A percentile compares a stretch with the other conserved stretches of the same genome.
Evolutionary conservation across 495 filamentous ascomycete genomes (phyloP).

Genomic region (Melanomma pulvis-pyrius): DNA sequence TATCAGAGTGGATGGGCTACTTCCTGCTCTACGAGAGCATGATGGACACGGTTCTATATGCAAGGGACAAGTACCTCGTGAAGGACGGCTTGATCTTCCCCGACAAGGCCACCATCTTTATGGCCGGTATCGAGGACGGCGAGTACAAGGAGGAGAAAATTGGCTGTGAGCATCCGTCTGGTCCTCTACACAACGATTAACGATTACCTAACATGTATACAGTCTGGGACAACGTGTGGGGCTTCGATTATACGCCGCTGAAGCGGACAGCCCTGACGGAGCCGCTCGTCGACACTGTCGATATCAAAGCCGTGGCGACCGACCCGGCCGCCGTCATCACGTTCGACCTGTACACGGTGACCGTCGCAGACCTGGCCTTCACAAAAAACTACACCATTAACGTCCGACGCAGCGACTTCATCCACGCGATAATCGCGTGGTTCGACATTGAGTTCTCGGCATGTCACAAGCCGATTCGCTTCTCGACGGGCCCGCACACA

Average conservation of each 20-base stretch:
- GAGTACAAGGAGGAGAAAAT: constrained; percentile 92
- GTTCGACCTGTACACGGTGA: constrained; percentile 81
- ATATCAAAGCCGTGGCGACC: constrained; percentile 76
- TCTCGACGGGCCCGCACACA: constrained; percentile 53
- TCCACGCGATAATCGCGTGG: constrained; percentile 96
- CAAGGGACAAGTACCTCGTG: constrained; percentile 85
- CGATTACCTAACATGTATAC: background rate
- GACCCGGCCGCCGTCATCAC: constrained; percentile 75
- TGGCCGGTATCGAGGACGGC: constrained; percentile 83
- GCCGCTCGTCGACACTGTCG: constrained; percentile 79
- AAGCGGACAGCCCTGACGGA: constrained; percentile 77
- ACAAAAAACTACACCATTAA: constrained; percentile 68
- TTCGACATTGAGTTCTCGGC: constrained; percentile 98
- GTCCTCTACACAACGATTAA: background rate
- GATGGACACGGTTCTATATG: constrained; percentile 93
- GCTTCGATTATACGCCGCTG: constrained; percentile 94
- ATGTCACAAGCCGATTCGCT: constrained; percentile 63
- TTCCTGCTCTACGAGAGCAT: constrained; percentile 98
- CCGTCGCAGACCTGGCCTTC: constrained; percentile 74
- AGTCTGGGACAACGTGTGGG: constrained; percentile 99
- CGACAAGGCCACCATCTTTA: constrained; percentile 85
- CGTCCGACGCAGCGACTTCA: constrained; percentile 79
- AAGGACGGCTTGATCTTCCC: constrained; percentile 88
- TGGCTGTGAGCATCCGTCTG: constrained; percentile 59
- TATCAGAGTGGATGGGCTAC: constrained; percentile 99